phyloP scores from a whole-genome alignment of 306 rosid species.

The Quercus variabilis region DNA sequence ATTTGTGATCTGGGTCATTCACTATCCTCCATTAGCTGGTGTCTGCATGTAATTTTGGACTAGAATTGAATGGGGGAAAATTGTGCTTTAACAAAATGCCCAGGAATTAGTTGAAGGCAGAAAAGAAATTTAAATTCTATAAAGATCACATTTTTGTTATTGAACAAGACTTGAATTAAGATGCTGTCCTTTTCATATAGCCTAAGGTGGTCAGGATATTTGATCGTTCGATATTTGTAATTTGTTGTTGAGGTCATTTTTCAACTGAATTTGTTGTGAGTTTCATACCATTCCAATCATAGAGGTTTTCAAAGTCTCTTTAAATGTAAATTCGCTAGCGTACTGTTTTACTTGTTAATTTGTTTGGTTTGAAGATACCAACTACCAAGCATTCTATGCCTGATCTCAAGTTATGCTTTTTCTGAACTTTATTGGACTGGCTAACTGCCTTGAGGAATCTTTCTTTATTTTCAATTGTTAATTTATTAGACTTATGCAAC shows the following conservation, averaged over 20 bases:
- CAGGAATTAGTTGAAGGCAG: no score
- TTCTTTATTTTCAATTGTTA: no score
- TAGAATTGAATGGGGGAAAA: not conserved
- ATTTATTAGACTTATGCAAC: no score
- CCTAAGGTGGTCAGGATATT: not conserved
- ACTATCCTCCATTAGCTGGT: not conserved
- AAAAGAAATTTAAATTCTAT: not conserved
- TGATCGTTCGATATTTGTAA: not conserved
- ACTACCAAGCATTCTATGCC: no score
- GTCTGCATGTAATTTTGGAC: not conserved
- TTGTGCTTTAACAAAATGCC: no score
- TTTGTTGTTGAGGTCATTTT: not conserved
- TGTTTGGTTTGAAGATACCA: not conserved
- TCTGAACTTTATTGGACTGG: no score
- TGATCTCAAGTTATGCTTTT: no score
- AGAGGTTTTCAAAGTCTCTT: not conserved
- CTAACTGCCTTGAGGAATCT: no score
- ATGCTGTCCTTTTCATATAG: not conserved
- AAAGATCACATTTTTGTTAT: not conserved
- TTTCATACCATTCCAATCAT: not conserved
- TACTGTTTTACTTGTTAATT: not conserved
- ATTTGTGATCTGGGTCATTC: no score
- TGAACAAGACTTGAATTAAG: not conserved
- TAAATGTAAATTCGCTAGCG: not conserved
- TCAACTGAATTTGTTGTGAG: not conserved